These are phyloP conservation scores for Microbotryum violaceum DNA, from an alignment of 1,284 basidiomycete genomes.

Conservation along the genomic window DNA sequence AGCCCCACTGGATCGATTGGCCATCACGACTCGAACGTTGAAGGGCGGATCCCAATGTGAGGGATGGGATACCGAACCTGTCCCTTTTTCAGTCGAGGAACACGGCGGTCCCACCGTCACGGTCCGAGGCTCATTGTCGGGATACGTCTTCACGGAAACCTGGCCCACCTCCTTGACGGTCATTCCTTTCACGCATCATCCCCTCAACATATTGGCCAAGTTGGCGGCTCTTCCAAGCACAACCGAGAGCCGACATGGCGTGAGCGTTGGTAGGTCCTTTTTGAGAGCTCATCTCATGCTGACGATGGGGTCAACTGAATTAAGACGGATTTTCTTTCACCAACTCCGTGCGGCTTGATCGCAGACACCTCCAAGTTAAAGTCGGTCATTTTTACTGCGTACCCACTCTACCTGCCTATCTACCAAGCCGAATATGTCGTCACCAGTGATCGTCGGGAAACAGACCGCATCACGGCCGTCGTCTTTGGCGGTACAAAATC, in stretches of 20 bases:
- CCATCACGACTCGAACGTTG: constrained; percentile 3
- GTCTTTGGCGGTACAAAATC: too few species aligned
- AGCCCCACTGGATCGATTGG: constrained; percentile 18
- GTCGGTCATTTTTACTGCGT: constrained; percentile 12
- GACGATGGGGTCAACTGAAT: too few species aligned
- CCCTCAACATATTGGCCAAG: constrained; percentile 13
- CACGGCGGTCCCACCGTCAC: constrained; percentile 8
- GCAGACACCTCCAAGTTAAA: constrained; percentile 13
- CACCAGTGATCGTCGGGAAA: too few species aligned
- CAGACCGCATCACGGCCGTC: too few species aligned
- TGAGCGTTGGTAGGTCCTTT: constrained; percentile 7
- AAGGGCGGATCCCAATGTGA: too few species aligned
- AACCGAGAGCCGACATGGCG: constrained; percentile 1
- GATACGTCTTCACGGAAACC: neutral
- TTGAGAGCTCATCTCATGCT: neutral
- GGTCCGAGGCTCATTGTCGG: neutral
- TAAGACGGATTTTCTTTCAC: too few species aligned
- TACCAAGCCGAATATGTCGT: constrained; percentile 21
- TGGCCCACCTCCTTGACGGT: constrained; percentile 1
- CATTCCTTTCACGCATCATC: constrained; percentile 20
- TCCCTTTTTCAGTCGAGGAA: constrained; percentile 7
- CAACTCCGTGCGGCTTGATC: neutral
- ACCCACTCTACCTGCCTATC: constrained; percentile 24
- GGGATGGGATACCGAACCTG: constrained; percentile 1
- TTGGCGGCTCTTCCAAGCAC: constrained; percentile 13